These are phyloP conservation scores for Mrakia blollopis DNA, from an alignment of 768 basidiomycete species.

Conservation along the genomic window DNA sequence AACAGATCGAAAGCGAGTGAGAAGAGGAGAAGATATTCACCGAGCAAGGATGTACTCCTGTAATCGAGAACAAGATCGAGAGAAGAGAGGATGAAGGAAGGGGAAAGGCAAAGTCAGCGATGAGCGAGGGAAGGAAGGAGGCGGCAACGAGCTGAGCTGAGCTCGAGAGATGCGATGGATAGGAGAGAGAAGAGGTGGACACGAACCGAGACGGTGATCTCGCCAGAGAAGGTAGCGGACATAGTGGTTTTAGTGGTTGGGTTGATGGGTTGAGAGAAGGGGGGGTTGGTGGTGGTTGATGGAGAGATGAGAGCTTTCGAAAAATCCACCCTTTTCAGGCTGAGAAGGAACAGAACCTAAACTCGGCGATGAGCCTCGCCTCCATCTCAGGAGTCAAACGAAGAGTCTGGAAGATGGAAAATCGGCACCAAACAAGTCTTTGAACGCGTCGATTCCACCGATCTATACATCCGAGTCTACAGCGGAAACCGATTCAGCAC, in stretches of 20 bases:
- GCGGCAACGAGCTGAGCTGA: not conserved
- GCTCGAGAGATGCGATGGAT: not conserved
- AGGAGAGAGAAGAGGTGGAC: not conserved
- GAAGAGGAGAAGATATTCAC: not conserved
- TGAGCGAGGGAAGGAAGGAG: not conserved
- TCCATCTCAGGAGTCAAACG: no score
- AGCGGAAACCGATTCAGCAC: no score
- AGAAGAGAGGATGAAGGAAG: not conserved
- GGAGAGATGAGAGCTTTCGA: not conserved
- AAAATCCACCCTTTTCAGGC: not conserved
- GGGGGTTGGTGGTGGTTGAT: conserved; percentile 6
- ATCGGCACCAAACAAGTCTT: no score
- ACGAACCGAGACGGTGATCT: conserved; percentile 17
- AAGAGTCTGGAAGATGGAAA: no score
- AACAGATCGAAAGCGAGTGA: not conserved
- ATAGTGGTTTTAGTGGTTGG: not conserved
- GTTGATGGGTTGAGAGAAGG: not conserved
- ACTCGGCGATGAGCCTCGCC: no score
- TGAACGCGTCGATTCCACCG: no score
- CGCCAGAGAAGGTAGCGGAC: not conserved
- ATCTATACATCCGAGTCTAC: no score
- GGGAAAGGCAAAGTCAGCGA: conserved; percentile 2
- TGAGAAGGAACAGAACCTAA: not conserved
- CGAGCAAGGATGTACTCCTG: conserved; percentile 26
- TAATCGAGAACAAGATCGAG: not conserved